Evolutionary conservation across 139 green algal genomes (phyloP).

Genomic region (Chlorella sp.): DNA sequence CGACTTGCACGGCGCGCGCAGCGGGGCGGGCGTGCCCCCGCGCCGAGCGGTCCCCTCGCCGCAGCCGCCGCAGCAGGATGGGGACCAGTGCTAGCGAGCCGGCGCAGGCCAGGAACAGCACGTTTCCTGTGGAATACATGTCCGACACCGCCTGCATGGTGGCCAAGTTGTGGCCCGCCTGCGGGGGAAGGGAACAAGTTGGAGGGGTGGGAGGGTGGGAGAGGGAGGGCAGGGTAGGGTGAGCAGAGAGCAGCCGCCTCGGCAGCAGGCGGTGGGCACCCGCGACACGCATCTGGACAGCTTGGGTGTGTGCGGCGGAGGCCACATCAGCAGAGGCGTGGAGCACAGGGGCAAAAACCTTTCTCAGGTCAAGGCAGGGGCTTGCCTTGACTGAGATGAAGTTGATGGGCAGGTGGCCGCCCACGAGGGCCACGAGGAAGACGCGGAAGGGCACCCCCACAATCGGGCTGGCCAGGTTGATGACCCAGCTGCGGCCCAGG

Average conservation of each 20-base stretch:
- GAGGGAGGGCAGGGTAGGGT: background rate
- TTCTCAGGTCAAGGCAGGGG: background rate
- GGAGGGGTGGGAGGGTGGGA: background rate
- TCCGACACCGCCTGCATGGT: slow-evolving; percentile 31
- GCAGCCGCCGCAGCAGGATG: slow-evolving; percentile 21
- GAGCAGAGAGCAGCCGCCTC: background rate
- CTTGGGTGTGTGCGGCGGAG: background rate
- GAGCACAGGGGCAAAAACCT: background rate
- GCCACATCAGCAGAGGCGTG: background rate
- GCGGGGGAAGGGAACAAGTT: background rate
- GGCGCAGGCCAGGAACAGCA: slow-evolving; percentile 34
- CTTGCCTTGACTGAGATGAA: slow-evolving; percentile 46
- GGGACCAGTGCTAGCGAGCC: slow-evolving; percentile 39
- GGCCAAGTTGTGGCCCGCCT: slow-evolving; percentile 38
- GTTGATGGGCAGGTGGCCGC: slow-evolving; percentile 52
- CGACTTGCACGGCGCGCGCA: background rate
- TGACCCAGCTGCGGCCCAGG: slow-evolving; percentile 63
- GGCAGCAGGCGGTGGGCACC: background rate
- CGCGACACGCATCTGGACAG: background rate
- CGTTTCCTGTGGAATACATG: slow-evolving; percentile 41
- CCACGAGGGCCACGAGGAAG: slow-evolving; percentile 37
- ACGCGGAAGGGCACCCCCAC: slow-evolving; percentile 65
- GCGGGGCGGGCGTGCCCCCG: background rate
- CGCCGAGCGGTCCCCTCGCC: slow-evolving; percentile 1
- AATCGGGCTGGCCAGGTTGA: slow-evolving; percentile 75